phyloP scores from a whole-genome alignment of 2,329 filamentous ascomycete species.

The Colletotrichum higginsianum region DNA sequence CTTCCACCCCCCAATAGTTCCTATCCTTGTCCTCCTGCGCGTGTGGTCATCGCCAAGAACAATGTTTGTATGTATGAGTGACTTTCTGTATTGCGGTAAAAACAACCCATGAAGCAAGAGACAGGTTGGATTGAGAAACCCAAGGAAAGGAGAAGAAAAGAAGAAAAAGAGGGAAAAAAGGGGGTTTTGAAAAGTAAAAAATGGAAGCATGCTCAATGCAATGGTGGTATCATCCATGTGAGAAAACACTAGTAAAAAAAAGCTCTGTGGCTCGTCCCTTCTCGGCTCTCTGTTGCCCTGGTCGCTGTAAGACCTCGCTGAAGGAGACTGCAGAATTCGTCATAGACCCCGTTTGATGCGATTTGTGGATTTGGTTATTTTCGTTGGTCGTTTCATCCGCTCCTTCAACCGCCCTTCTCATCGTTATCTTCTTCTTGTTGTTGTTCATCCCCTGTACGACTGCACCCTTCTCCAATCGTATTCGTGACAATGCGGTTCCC shows the following conservation, averaged over 20 bases:
- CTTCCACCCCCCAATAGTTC: neutral
- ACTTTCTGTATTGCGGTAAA: slow-evolving; percentile 34
- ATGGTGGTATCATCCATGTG: slow-evolving; percentile 61
- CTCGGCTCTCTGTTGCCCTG: slow-evolving; percentile 41
- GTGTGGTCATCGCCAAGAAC: slow-evolving; percentile 24
- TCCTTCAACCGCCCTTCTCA: slow-evolving; percentile 9
- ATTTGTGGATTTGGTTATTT: slow-evolving; percentile 32
- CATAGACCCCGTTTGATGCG: slow-evolving; percentile 41
- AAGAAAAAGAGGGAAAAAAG: slow-evolving; percentile 33
- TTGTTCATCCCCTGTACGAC: neutral
- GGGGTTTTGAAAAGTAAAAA: slow-evolving; percentile 44
- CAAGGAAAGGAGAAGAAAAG: slow-evolving; percentile 20
- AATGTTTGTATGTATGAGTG: slow-evolving; percentile 37
- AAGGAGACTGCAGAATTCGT: slow-evolving; percentile 40
- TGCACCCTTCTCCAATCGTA: neutral
- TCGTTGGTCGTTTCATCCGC: slow-evolving; percentile 4
- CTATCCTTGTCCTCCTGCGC: neutral
- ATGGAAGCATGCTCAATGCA: slow-evolving; percentile 55
- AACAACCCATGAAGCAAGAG: slow-evolving; percentile 40
- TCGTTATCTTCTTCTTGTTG: neutral
- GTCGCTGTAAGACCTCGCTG: slow-evolving; percentile 39
- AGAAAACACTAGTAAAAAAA: slow-evolving; percentile 43
- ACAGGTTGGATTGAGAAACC: slow-evolving; percentile 38
- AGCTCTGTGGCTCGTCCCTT: slow-evolving; percentile 38
- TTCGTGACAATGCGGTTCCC: slow-evolving; percentile 19